Evolutionary conservation across 2,329 filamentous ascomycete genomes (phyloP).

Genomic region (Fusarium chlamydosporum): DNA sequence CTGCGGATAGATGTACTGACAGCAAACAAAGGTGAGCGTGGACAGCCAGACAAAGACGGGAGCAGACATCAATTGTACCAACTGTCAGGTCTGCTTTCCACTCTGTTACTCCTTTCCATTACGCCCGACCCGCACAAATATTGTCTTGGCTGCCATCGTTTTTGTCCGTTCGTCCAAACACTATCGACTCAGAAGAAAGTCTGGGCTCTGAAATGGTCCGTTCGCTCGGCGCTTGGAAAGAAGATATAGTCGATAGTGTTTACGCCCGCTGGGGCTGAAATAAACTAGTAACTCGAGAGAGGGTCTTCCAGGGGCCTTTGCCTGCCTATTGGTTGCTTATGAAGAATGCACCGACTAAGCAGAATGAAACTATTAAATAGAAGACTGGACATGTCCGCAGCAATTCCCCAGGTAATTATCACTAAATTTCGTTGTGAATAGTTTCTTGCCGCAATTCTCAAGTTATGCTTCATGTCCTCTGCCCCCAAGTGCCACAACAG

Average conservation of each 20-base stretch:
- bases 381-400: no score
- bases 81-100: not conserved
- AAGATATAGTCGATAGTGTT: not conserved
- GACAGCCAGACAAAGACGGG: not conserved
- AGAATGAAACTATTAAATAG: no score
- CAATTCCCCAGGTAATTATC: no score
- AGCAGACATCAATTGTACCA: not conserved
- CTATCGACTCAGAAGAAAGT: not conserved
- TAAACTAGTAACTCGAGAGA: not conserved
- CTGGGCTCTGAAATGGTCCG: not conserved
- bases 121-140: not conserved
- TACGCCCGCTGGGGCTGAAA: not conserved
- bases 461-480: not conserved
- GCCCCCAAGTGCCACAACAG: no score
- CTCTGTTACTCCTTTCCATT: not conserved
- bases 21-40: not conserved
- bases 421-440: no score
- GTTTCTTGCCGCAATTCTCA: not conserved
- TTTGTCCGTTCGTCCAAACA: not conserved
- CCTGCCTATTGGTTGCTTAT: rapidly evolving
- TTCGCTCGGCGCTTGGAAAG: not conserved
- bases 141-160: not conserved
- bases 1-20: not conserved
- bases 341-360: not conserved
- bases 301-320: not conserved